These are phyloP conservation scores for Avicennia marina DNA, from an alignment of 257 asterid species.

Conservation along the genomic window DNA sequence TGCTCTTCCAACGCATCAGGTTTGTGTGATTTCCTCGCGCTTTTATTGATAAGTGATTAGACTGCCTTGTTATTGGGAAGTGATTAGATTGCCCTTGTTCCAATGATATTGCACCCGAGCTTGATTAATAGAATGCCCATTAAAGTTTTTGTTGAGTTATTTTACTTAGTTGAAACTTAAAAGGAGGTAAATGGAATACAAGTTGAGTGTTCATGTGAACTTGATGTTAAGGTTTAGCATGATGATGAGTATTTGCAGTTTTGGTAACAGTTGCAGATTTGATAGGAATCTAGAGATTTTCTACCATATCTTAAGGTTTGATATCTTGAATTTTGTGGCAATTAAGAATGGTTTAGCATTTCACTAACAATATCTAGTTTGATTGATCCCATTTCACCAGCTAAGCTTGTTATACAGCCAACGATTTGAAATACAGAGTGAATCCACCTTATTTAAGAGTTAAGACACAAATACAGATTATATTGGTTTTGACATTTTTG, in stretches of 20 bases:
- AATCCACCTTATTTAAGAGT: too few relatives aligned
- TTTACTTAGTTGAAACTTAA: too few relatives aligned
- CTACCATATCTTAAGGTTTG: background rate
- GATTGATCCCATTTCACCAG: too few relatives aligned
- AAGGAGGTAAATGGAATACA: too few relatives aligned
- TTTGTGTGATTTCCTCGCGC: constrained; percentile 25
- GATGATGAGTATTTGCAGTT: background rate
- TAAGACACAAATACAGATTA: too few relatives aligned
- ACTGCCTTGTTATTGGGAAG: too few relatives aligned
- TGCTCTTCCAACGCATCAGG: constrained; percentile 90
- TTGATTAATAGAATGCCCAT: background rate
- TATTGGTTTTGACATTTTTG: too few relatives aligned
- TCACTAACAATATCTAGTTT: too few relatives aligned
- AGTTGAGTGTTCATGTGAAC: constrained; percentile 1
- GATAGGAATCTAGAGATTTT: background rate
- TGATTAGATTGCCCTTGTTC: background rate
- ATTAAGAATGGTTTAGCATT: background rate
- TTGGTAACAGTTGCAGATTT: background rate
- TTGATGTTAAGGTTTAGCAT: background rate
- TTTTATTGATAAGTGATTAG: too few relatives aligned
- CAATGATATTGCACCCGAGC: constrained; percentile 9
- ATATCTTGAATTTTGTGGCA: background rate
- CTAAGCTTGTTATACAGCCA: too few relatives aligned
- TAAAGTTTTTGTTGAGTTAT: background rate
- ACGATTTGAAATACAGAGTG: too few relatives aligned